Percentiles rank a stretch among this genome's conserved stretches.
Evolutionary conservation across 2,329 filamentous ascomycete species (phyloP).

Genomic region (Stachybotrys echinatus): DNA sequence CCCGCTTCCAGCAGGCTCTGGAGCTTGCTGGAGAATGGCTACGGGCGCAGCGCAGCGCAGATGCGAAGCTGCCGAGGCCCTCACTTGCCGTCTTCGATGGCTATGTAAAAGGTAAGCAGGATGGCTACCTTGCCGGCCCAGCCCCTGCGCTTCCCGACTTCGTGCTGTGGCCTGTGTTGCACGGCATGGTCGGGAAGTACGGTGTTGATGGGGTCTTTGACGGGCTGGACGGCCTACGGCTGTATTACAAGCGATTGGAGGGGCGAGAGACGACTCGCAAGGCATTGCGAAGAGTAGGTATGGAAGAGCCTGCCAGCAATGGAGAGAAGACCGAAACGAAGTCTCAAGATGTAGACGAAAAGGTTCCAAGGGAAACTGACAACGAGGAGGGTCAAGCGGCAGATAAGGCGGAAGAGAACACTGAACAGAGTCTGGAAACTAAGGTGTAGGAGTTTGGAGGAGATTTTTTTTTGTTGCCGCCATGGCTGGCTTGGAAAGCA

Average conservation of each 20-base stretch:
- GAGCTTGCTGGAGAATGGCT: slow-evolving; percentile 31
- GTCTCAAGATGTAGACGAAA: neutral
- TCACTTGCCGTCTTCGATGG: slow-evolving; percentile 36
- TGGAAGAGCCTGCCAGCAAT: neutral
- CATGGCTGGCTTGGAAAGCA: no score
- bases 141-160: slow-evolving; percentile 45
- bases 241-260: slow-evolving; percentile 30
- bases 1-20: slow-evolving; percentile 34
- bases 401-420: neutral
- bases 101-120: slow-evolving; percentile 21
- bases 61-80: slow-evolving; percentile 16
- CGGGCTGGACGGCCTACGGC: slow-evolving; percentile 21
- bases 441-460: neutral
- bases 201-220: slow-evolving; percentile 21
- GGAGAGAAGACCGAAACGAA: neutral
- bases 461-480: no score
- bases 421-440: neutral
- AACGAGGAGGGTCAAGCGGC: neutral
- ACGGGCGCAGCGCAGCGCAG: slow-evolving; percentile 3
- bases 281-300: slow-evolving; percentile 10
- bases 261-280: slow-evolving; percentile 15
- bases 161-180: slow-evolving; percentile 51
- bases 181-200: slow-evolving; percentile 33
- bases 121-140: slow-evolving; percentile 39
- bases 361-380: no score